A percentile compares a stretch with the other conserved stretches of the same genome.
These are phyloP conservation scores for Thielaviopsis ethacetica DNA, from an alignment of 2,329 filamentous ascomycete species.

Conservation along the genomic window DNA sequence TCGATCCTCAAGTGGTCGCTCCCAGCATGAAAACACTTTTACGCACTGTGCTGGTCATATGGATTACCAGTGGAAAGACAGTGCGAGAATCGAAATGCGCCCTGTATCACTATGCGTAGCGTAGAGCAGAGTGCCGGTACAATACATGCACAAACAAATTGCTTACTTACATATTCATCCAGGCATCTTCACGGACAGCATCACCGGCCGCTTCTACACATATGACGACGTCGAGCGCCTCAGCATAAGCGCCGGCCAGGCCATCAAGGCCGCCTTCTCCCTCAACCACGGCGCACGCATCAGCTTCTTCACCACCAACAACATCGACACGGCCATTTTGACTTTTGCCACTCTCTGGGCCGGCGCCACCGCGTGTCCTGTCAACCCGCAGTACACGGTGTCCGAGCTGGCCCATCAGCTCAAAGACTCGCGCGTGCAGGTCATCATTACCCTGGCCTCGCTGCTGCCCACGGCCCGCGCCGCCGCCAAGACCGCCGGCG, in stretches of 20 bases:
- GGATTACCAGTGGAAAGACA: too few species aligned
- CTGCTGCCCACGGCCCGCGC: slow-evolving; percentile 47
- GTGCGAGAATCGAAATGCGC: too few species aligned
- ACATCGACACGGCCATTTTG: slow-evolving; percentile 62
- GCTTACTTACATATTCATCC: too few species aligned
- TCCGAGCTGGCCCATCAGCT: slow-evolving; percentile 77
- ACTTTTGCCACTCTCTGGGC: slow-evolving; percentile 73
- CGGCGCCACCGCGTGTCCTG: slow-evolving; percentile 66
- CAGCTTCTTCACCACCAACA: slow-evolving; percentile 70
- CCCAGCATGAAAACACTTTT: too few species aligned
- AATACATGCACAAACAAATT: too few species aligned
- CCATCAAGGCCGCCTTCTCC: slow-evolving; percentile 54
- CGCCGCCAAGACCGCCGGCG: slow-evolving; percentile 53
- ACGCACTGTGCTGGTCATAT: too few species aligned
- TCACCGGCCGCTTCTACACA: slow-evolving; percentile 52
- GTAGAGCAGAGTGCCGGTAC: too few species aligned
- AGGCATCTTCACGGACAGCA: slow-evolving; percentile 68
- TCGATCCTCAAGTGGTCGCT: too few species aligned
- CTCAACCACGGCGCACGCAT: slow-evolving; percentile 78
- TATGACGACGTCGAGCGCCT: slow-evolving; percentile 48
- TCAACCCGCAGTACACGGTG: slow-evolving; percentile 73
- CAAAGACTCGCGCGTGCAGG: slow-evolving; percentile 58
- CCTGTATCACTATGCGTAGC: too few species aligned
- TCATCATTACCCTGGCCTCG: slow-evolving; percentile 54
- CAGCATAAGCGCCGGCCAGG: slow-evolving; percentile 63